phyloP scores from a whole-genome alignment of 2,329 filamentous ascomycete genomes.

The Paraphoma chrysanthemicola region DNA sequence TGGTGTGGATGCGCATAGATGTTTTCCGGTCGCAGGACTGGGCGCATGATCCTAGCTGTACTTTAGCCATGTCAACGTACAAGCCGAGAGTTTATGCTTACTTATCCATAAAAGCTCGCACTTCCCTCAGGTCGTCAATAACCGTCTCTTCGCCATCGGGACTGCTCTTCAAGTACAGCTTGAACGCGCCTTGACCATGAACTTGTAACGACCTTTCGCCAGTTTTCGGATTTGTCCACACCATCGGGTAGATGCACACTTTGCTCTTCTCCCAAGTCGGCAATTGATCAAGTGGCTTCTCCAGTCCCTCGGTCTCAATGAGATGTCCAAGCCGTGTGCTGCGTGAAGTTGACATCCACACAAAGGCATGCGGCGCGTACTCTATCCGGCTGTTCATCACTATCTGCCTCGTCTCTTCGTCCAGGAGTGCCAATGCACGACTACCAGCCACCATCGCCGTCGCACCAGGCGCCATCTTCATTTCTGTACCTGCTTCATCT shows the following conservation, averaged over 20 bases:
- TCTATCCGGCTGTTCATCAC: slow-evolving; percentile 42
- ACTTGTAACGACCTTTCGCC: slow-evolving; percentile 16
- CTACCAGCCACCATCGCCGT: background rate
- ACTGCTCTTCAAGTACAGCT: background rate
- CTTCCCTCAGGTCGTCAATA: background rate
- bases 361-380: slow-evolving; percentile 55
- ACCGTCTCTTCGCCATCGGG: background rate
- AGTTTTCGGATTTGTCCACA: slow-evolving; percentile 15
- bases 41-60: slow-evolving; percentile 6
- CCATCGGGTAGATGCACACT: slow-evolving; percentile 15
- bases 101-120: background rate
- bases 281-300: slow-evolving; percentile 11
- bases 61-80: background rate
- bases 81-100: background rate
- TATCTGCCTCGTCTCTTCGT: background rate
- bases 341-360: slow-evolving; percentile 22
- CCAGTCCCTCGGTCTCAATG: slow-evolving; percentile 11
- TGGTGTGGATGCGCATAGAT: slow-evolving; percentile 19
- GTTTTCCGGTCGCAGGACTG: slow-evolving; percentile 12
- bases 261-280: slow-evolving; percentile 12
- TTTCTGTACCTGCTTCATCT: background rate
- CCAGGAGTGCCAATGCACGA: background rate
- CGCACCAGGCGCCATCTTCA: background rate
- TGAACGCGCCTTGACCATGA: slow-evolving; percentile 8
- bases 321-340: slow-evolving; percentile 12